phyloP scores from a whole-genome alignment of 2,329 filamentous ascomycete species.

The Fusarium sp. region DNA sequence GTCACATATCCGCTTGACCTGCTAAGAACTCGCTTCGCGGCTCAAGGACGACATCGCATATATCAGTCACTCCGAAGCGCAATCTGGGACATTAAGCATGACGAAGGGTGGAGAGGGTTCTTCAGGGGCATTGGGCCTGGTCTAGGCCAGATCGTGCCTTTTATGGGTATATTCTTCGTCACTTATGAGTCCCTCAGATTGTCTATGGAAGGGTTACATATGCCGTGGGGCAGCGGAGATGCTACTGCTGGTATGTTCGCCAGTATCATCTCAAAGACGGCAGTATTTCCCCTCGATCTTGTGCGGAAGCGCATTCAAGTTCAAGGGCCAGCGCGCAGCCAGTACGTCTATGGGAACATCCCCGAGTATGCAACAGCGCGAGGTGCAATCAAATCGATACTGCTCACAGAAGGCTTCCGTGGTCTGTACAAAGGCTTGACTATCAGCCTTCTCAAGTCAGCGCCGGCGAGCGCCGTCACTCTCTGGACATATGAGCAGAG shows the following conservation, averaged over 20 bases:
- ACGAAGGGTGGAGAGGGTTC: conserved; percentile 82
- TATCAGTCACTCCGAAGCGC: conserved; percentile 77
- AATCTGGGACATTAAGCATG: conserved; percentile 73
- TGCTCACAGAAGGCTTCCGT: conserved; percentile 75
- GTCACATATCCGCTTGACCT: conserved; percentile 93
- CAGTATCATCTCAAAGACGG: conserved; percentile 84
- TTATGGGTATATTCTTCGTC: conserved; percentile 97
- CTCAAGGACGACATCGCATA: conserved; percentile 82
- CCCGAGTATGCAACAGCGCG: conserved; percentile 79
- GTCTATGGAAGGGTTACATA: conserved; percentile 61
- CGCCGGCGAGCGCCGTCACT: conserved; percentile 89
- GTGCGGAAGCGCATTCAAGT: conserved; percentile 94
- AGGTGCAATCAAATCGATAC: conserved; percentile 72
- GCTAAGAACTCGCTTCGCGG: conserved; percentile 93
- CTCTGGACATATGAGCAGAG: conserved; percentile 93
- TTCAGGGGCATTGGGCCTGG: conserved; percentile 87
- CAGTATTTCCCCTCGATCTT: conserved; percentile 91
- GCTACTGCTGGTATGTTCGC: conserved; percentile 83
- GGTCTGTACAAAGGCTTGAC: conserved; percentile 89
- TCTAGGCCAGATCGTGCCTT: conserved; percentile 87
- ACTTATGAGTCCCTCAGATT: conserved; percentile 81
- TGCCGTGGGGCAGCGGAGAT: conserved; percentile 81
- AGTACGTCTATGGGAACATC: conserved; percentile 87
- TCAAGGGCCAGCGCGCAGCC: conserved; percentile 82
- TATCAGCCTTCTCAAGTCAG: conserved; percentile 91